These are phyloP conservation scores for Leishmania gerbilli DNA, from an alignment of 208 protist species.

Conservation along the genomic window DNA sequence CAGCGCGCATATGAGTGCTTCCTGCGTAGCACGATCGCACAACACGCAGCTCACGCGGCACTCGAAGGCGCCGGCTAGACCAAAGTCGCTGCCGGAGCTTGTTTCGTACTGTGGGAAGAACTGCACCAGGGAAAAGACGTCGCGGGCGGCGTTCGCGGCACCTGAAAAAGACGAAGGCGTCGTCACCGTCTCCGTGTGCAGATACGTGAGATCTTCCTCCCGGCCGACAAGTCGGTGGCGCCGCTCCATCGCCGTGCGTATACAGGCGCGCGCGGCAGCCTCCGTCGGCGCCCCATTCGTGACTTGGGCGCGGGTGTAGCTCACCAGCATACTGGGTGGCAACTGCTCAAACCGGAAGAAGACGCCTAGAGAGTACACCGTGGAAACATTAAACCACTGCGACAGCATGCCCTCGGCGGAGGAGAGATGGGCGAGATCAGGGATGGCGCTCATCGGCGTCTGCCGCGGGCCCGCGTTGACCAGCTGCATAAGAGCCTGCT, in stretches of 20 bases:
- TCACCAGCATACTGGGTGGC: constrained; percentile 14
- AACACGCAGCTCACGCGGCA: constrained; percentile 76
- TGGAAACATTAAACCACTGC: constrained; percentile 66
- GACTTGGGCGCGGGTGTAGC: constrained; percentile 14
- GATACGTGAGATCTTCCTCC: constrained; percentile 51
- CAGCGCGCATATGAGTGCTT: constrained; percentile 21
- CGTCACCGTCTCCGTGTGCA: constrained; percentile 26
- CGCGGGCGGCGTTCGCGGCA: background rate
- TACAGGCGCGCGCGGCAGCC: constrained; percentile 29
- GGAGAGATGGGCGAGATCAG: constrained; percentile 46
- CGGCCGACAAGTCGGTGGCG: constrained; percentile 43
- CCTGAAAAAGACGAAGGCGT: background rate
- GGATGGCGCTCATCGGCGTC: constrained; percentile 14
- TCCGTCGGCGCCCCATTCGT: constrained; percentile 28
- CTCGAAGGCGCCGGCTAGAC: constrained; percentile 66
- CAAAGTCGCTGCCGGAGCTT: constrained; percentile 17
- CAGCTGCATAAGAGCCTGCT: constrained; percentile 60
- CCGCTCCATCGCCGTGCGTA: constrained; percentile 42
- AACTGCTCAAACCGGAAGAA: constrained; percentile 56
- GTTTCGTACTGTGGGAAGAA: constrained; percentile 58
- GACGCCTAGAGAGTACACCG: constrained; percentile 54
- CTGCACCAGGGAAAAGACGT: constrained; percentile 59
- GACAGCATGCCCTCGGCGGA: constrained; percentile 48
- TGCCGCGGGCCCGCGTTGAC: constrained; percentile 16
- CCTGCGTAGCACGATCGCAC: constrained; percentile 32